These are phyloP conservation scores for Aspergillus ochraceus DNA, from an alignment of 2,329 filamentous ascomycete species.

Conservation along the genomic window DNA sequence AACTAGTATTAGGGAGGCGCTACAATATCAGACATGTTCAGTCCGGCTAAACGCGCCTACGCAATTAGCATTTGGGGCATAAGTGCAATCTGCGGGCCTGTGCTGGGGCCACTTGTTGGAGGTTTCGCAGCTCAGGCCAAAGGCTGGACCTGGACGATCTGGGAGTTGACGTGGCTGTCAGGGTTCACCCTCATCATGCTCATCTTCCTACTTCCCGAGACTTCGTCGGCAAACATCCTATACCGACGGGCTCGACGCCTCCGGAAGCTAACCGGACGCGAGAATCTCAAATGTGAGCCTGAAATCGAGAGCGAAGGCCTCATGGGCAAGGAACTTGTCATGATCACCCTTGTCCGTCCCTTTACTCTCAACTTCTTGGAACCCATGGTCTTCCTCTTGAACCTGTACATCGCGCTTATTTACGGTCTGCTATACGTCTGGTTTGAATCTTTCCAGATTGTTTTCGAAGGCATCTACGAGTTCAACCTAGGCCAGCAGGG, in stretches of 20 bases:
- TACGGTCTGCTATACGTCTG: too few relatives aligned
- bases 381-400: too few relatives aligned
- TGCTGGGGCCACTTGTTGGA: neutral
- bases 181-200: neutral
- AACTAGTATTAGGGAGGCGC: too few relatives aligned
- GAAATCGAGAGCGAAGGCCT: neutral
- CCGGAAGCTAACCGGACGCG: constrained; percentile 1
- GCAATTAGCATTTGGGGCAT: too few relatives aligned
- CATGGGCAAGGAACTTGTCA: neutral
- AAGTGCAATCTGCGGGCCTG: neutral
- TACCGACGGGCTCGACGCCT: neutral
- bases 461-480: too few relatives aligned
- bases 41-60: too few relatives aligned
- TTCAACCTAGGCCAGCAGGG: too few relatives aligned
- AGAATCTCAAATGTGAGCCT: neutral
- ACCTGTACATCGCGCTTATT: too few relatives aligned
- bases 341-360: neutral
- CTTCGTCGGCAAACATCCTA: constrained; percentile 1
- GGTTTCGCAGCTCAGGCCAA: neutral
- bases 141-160: neutral
- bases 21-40: too few relatives aligned
- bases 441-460: too few relatives aligned
- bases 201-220: neutral
- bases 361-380: too few relatives aligned
- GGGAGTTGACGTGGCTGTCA: neutral